Evolutionary conservation across 129 eudicot genomes (phyloP).

Genomic region (Flaveria bidentis): DNA sequence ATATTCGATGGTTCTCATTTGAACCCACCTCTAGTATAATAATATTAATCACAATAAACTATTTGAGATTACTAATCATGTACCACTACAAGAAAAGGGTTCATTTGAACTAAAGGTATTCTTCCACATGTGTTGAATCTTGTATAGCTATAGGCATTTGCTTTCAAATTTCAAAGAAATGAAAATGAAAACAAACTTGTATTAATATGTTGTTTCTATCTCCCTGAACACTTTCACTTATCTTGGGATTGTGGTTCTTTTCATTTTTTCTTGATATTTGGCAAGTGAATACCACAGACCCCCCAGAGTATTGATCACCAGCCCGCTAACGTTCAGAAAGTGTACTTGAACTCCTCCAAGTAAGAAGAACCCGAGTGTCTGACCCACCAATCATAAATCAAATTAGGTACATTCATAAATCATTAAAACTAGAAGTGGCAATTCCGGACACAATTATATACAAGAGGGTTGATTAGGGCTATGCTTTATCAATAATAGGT

Average conservation of each 20-base stretch:
- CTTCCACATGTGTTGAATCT: constrained; percentile 4
- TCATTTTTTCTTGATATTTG: constrained; percentile 75
- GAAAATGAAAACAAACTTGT: background rate
- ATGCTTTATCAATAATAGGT: background rate
- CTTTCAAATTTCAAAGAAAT: constrained; percentile 15
- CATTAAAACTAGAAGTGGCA: background rate
- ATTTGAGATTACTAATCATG: background rate
- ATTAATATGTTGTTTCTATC: background rate
- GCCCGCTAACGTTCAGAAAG: constrained; percentile 73
- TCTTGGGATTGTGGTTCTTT: constrained; percentile 28
- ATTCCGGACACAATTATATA: background rate
- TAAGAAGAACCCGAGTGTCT: constrained; percentile 84
- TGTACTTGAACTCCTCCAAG: constrained; percentile 94
- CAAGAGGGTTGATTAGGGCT: background rate
- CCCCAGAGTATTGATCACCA: constrained; percentile 86
- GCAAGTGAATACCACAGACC: constrained; percentile 95
- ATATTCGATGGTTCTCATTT: no score
- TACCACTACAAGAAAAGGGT: background rate
- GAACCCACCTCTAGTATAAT: background rate
- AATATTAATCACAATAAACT: background rate
- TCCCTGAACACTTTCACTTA: constrained; percentile 13
- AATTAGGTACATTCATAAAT: background rate
- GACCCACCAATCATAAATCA: constrained; percentile 26
- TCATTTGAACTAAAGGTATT: background rate
- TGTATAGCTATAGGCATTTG: constrained; percentile 2